A percentile compares a stretch with the other conserved stretches of the same genome.
Evolutionary conservation across 176 grass and related monocot genomes (phyloP).

Genomic region (Avena insularis): DNA sequence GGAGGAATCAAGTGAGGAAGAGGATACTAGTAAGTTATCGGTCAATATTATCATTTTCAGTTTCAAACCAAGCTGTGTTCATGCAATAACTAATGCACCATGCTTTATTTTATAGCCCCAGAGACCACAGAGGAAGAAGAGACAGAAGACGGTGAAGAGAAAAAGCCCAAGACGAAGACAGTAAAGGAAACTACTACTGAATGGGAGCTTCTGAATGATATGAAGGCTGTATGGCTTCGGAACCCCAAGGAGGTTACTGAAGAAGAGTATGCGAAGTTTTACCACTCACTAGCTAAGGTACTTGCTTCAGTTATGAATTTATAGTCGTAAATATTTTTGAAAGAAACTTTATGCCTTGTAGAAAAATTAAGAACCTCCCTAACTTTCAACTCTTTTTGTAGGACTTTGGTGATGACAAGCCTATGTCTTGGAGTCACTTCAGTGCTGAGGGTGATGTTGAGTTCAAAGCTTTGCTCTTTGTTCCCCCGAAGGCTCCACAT

Average conservation of each 20-base stretch:
- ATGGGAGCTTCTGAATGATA: constrained; percentile 94
- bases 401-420: constrained; percentile 92
- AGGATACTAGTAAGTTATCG: constrained; percentile 62
- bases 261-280: constrained; percentile 96
- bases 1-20: constrained; percentile 81
- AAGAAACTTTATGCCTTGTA: constrained; percentile 4
- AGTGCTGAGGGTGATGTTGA: constrained; percentile 96
- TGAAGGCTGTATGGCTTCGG: constrained; percentile 98
- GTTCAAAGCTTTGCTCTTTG: constrained; percentile 94
- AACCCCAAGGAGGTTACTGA: constrained; percentile 94
- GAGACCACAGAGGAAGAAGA: constrained; percentile 79
- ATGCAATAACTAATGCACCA: background rate
- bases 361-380: background rate
- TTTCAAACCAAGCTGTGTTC: background rate
- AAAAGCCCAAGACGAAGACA: constrained; percentile 95
- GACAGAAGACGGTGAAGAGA: constrained; percentile 76
- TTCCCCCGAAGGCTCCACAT: constrained; percentile 90
- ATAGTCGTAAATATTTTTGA: background rate
- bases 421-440: constrained; percentile 91
- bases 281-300: constrained; percentile 93
- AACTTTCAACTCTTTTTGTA: constrained; percentile 35
- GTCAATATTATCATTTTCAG: background rate
- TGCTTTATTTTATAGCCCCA: constrained; percentile 46
- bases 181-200: constrained; percentile 82
- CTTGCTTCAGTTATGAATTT: background rate